These are phyloP conservation scores for Mycena sanguinolenta DNA, from an alignment of 768 basidiomycete genomes.

Conservation along the genomic window DNA sequence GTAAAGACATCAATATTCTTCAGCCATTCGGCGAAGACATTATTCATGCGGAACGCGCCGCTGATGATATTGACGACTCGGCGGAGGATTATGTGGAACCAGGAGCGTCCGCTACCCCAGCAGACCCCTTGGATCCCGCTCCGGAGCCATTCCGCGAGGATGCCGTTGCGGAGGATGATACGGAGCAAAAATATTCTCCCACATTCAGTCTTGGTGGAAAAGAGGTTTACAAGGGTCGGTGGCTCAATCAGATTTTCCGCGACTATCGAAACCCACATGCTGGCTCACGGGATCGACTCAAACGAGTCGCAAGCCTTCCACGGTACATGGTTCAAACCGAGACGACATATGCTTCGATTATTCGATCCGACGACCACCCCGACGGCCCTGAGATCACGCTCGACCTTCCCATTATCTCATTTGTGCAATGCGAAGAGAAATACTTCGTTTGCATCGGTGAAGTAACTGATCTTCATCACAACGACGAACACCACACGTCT, in stretches of 20 bases:
- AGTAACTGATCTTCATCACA: neutral
- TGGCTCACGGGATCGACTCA: neutral
- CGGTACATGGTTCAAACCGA: neutral
- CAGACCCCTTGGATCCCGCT: neutral
- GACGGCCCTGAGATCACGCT: neutral
- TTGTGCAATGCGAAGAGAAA: neutral
- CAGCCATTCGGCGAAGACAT: neutral
- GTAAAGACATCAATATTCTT: neutral
- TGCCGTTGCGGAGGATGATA: neutral
- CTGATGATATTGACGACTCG: neutral
- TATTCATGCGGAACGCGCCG: neutral
- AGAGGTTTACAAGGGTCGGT: neutral
- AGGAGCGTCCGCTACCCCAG: neutral
- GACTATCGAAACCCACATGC: neutral
- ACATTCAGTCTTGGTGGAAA: neutral
- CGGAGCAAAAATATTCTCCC: neutral
- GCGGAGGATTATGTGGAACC: neutral
- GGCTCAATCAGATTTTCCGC: neutral
- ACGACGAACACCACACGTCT: neutral
- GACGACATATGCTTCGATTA: neutral
- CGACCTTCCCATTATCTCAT: neutral
- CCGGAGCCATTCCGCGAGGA: neutral
- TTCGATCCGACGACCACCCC: neutral
- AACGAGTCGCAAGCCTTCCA: neutral
- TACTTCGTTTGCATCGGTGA: neutral